Percentiles rank a stretch among this genome's conserved stretches.
These are phyloP conservation scores for Hyphopichia wangnamkhiaoensis DNA, from an alignment of 1,139 yeast genomes.

Conservation along the genomic window DNA sequence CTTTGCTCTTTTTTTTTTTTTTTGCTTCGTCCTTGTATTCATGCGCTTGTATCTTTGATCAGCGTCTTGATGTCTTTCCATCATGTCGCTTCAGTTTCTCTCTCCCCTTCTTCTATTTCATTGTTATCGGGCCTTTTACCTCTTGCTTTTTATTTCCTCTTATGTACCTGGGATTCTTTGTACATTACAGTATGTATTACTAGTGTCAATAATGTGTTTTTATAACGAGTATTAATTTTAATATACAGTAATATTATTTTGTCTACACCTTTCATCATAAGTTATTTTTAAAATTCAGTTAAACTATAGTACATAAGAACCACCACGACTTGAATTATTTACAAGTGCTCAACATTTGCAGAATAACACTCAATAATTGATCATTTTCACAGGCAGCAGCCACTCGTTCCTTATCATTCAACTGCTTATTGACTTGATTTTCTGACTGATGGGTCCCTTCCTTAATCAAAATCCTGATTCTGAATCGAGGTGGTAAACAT, in stretches of 20 bases:
- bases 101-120: not conserved
- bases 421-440: conserved; percentile 91
- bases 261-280: no score
- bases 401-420: conserved; percentile 95
- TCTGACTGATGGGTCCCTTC: conserved; percentile 97
- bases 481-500: conserved; percentile 79
- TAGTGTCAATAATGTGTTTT: no score
- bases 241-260: no score
- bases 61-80: not conserved
- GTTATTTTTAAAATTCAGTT: no score
- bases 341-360: conserved; percentile 89
- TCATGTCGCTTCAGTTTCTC: not conserved
- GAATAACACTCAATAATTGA: conserved; percentile 82
- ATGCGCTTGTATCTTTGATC: not conserved
- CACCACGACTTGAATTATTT: conserved; percentile 28
- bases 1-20: not conserved
- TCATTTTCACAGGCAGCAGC: conserved; percentile 99
- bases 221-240: no score
- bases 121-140: not conserved
- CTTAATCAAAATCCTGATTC: conserved; percentile 77
- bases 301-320: conserved; percentile 3
- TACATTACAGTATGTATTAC: no score
- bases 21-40: not conserved
- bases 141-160: conserved; percentile 10
- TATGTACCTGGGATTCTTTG: no score